Conservation (phyloP, 2,329 filamentous ascomycete genomes). For the Fusarium lateritium region DNA sequence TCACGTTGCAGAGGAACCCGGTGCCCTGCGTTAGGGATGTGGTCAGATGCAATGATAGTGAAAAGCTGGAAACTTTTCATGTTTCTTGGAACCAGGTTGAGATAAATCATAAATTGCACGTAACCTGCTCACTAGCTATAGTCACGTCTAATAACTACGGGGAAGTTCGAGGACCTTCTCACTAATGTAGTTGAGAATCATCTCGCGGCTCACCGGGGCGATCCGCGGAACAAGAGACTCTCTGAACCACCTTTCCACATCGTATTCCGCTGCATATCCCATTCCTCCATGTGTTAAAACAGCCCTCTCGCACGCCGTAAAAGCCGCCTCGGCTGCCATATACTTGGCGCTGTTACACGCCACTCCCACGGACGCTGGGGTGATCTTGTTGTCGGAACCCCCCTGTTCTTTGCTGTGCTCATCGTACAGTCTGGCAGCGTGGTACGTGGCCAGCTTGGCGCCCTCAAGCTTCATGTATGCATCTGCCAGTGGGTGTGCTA, state of each 20-base stretch:
- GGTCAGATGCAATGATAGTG: not conserved
- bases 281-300: slow-evolving; percentile 73
- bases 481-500: no score
- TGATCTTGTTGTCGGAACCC: no score
- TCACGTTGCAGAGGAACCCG: not conserved
- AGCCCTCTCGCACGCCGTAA: slow-evolving; percentile 72
- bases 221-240: slow-evolving; percentile 75
- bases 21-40: not conserved
- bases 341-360: slow-evolving; percentile 80
- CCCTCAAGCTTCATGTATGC: no score
- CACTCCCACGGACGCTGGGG: slow-evolving; percentile 63
- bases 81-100: not conserved
- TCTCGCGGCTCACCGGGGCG: slow-evolving; percentile 76
- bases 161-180: slow-evolving; percentile 77
- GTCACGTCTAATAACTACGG: slow-evolving; percentile 69
- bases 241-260: slow-evolving; percentile 74
- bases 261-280: slow-evolving; percentile 75
- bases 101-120: not conserved
- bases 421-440: slow-evolving; percentile 66
- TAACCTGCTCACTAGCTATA: no score
- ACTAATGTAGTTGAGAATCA: slow-evolving; percentile 81
- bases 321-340: slow-evolving; percentile 75
- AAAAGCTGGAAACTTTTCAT: not conserved
- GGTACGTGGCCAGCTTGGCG: no score
- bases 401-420: slow-evolving; percentile 56